Conservation (phyloP, 2,329 filamentous ascomycete genomes). For the Fusarium foetens region DNA sequence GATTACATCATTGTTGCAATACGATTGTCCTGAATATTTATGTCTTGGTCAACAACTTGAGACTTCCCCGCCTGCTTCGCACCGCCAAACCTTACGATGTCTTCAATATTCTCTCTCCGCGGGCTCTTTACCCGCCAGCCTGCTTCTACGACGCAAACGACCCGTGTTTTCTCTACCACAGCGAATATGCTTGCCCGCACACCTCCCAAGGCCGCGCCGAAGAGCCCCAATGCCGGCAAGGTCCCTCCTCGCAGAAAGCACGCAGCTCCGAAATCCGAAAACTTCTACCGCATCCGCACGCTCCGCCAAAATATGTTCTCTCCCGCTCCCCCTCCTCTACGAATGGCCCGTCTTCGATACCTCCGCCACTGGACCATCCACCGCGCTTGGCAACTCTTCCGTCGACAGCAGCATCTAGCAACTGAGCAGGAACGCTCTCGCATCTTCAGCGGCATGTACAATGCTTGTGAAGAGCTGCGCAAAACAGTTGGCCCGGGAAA, state of each 20-base stretch:
- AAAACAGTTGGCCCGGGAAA: constrained; percentile 65
- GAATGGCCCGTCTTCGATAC: constrained; percentile 86
- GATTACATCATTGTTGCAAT: background rate
- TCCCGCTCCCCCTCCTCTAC: constrained; percentile 73
- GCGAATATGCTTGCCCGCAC: constrained; percentile 46
- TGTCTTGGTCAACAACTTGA: background rate
- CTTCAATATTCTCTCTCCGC: constrained; percentile 45
- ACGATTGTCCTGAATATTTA: background rate
- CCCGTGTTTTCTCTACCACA: constrained; percentile 49
- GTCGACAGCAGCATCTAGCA: constrained; percentile 71
- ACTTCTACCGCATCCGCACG: constrained; percentile 56
- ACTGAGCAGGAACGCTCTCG: constrained; percentile 78
- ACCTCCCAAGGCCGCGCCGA: constrained; percentile 40
- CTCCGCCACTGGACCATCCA: constrained; percentile 99
- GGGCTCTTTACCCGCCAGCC: constrained; percentile 46
- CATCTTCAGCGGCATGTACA: constrained; percentile 82
- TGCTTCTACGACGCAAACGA: constrained; percentile 16
- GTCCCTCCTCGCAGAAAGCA: constrained; percentile 44
- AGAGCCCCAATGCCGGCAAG: constrained; percentile 40
- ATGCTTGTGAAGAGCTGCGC: constrained; percentile 86
- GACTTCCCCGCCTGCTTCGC: background rate
- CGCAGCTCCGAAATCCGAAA: constrained; percentile 49
- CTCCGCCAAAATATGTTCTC: constrained; percentile 61
- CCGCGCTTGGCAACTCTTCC: constrained; percentile 89
- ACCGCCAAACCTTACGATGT: constrained; percentile 39